Evolutionary conservation across 2,329 filamentous ascomycete genomes (phyloP).

Genomic region (Zasmidium cellare): DNA sequence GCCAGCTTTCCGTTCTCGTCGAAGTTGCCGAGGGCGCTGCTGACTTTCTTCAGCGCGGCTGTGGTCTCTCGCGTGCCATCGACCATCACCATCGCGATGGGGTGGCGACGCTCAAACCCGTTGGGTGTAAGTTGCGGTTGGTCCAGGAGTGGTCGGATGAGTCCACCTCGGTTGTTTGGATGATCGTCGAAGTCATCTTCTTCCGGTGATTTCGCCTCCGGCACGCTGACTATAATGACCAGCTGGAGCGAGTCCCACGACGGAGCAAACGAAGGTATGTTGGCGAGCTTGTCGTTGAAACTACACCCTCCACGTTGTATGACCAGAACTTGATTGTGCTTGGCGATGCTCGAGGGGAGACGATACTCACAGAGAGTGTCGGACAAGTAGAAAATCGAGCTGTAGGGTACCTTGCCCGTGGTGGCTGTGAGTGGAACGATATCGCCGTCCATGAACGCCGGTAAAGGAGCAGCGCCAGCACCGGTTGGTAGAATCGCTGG

Average conservation of each 20-base stretch:
- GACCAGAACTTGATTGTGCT: constrained; percentile 72
- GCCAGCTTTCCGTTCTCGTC: constrained; percentile 18
- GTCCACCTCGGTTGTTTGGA: constrained; percentile 19
- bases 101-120: constrained; percentile 68
- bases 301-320: constrained; percentile 80
- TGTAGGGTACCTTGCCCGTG: constrained; percentile 43
- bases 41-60: constrained; percentile 60
- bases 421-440: constrained; percentile 46
- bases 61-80: constrained; percentile 64
- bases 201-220: constrained; percentile 40
- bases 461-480: constrained; percentile 68
- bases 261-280: constrained; percentile 73
- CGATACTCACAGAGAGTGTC: constrained; percentile 63
- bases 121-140: constrained; percentile 68
- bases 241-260: constrained; percentile 64
- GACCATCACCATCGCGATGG: constrained; percentile 81
- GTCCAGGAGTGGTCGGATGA: constrained; percentile 72
- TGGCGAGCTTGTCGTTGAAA: constrained; percentile 78
- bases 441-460: constrained; percentile 38
- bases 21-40: constrained; percentile 28
- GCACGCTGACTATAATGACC: constrained; percentile 72
- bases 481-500: constrained; percentile 58
- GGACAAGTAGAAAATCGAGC: constrained; percentile 64
- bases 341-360: constrained; percentile 53
- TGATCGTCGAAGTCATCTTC: not conserved